These are phyloP conservation scores for Calonectria pteridis DNA, from an alignment of 2,329 filamentous ascomycete species.

Conservation along the genomic window DNA sequence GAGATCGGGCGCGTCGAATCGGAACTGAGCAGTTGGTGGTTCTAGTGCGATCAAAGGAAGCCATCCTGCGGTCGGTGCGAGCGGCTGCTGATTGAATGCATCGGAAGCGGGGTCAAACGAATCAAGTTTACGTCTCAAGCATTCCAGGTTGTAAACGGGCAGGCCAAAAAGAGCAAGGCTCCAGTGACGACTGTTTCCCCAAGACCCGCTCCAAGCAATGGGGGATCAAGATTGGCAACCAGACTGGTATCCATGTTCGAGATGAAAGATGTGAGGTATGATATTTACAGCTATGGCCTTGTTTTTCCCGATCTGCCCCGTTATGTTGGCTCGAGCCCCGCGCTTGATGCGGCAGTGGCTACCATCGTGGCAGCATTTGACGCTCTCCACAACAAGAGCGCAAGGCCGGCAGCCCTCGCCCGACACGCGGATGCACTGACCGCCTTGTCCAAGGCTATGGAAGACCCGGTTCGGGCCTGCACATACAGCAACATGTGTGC, in stretches of 20 bases:
- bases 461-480: constrained; percentile 36
- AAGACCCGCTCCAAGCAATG: constrained; percentile 44
- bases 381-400: neutral
- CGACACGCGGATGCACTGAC: constrained; percentile 45
- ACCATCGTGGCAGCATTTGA: constrained; percentile 49
- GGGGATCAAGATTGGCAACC: constrained; percentile 33
- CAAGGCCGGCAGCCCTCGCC: constrained; percentile 56
- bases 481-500: constrained; percentile 47
- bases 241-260: constrained; percentile 47
- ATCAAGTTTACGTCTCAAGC: neutral
- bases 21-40: neutral
- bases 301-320: constrained; percentile 6
- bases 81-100: constrained; percentile 56
- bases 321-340: constrained; percentile 6
- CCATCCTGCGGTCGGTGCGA: constrained; percentile 58
- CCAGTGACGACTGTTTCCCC: neutral
- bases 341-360: neutral
- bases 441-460: constrained; percentile 37
- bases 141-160: neutral
- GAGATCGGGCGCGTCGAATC: neutral
- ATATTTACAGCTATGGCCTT: neutral
- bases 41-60: constrained; percentile 57
- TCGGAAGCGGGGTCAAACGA: constrained; percentile 44
- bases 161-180: neutral
- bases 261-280: constrained; percentile 50